Base-by-base conservation (phyloP, 1,284 basidiomycete species). In the Trichosporon inkin region DNA sequence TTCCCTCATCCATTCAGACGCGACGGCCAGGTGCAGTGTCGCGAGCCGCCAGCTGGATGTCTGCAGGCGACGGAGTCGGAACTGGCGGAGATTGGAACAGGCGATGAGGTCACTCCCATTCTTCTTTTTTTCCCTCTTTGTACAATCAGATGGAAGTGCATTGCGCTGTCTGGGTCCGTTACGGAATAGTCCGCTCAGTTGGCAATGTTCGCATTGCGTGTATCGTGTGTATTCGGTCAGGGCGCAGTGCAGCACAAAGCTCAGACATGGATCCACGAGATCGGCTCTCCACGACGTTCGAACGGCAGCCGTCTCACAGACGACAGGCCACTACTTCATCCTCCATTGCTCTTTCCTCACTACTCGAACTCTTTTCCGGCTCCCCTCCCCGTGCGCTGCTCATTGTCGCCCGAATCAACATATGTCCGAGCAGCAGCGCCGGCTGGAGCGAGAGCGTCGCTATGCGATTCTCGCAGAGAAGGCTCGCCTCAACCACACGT, bases 1-100 rank as follows among this genome's bases (percentile, higher is more conserved):
- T 74, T 39, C 72, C 71, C 1, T 73, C 71, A 1, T 64, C 64
- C 0, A 60, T 56, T 14, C 64, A 38, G 20, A 47, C 63, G 13
- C 44, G 47, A 10, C 16, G 49, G 14, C 36, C 37, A n/a, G 34
- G 41, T 11, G 38, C 54, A 8, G 37, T 67, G 51, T 39, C 56
- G 8, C 37, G 66, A 16, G 59, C 59, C 2, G 58, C 41, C 20
- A 65, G 64, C 47, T 66, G 66, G 66, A 38, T 63, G 24, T 41
- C 54, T 40, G 38, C 51, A 10, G 41, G 14, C 41, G 40, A 52
- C 20, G 41, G 10, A 7, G 41, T 19, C 37, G 57, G 37, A 11
- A 53, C 20, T 19, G 56, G 56, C 14, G 56, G 51, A n/a, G 60
- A 66, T 6, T 68, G 67, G 65, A 67, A 65, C 53, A 59, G 62